Base-by-base conservation (phyloP, 148 eudicot species). In the Fagopyrum esculentum region DNA sequence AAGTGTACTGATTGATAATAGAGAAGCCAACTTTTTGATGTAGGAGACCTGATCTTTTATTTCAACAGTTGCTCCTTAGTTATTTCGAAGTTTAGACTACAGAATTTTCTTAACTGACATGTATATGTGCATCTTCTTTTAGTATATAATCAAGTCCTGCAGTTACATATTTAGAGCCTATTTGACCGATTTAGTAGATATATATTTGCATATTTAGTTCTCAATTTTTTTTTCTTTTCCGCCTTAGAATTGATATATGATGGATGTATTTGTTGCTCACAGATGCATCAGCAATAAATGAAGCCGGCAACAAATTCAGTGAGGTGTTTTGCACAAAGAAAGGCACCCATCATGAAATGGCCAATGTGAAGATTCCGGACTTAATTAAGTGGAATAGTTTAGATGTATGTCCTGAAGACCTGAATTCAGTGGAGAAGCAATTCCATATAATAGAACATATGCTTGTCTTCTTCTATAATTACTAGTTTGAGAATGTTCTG, bases 351-450 rank as follows among this genome's bases (percentile, higher is more conserved):
- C 83, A 51, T 59, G 96, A 90, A 77, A 77, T 88, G 72, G 78
- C 89, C 75, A 56, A 81, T 78, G 46, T 84, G 43, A 89, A 83
- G 75, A 78, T 88, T 69, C 78, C 89, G 66, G 98, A 91, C 76
- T 50, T 88, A 77, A 81, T 82, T 81, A 94, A 90, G 80, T 78
- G 85, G 80, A 86, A 82, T 78, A 87, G 85, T 81, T 80, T 91
- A 72, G 90, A 94, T 91, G 98, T 94, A 81, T 82, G 80, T 74
- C 55, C 77, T 44, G 57, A 22, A 69, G 80, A 72, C 55, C 77
- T 48, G 57, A 22, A 69, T 30, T 40, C 49, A 56, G 50, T 57
- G 50, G 50, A 5, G 26, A 35, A 19, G 4, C 43, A 15, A 17
- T 40, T 29, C 4, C 40, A 35, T 35, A 35, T 35, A 35, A 17